phyloP scores from a whole-genome alignment of 2,329 filamentous ascomycete genomes.

The Elsinoe arachidis region DNA sequence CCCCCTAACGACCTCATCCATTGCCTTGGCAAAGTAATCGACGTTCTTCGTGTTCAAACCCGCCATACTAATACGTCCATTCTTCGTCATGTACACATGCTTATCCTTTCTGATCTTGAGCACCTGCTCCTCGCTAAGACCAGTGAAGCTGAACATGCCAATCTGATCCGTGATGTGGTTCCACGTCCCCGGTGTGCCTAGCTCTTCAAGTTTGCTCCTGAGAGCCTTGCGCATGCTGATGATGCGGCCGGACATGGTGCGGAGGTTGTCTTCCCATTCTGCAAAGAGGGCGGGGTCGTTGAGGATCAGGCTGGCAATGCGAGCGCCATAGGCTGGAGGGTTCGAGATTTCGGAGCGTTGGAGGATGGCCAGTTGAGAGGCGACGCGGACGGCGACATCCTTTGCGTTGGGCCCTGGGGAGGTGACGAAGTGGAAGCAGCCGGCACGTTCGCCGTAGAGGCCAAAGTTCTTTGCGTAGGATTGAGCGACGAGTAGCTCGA shows the following conservation, averaged over 20 bases:
- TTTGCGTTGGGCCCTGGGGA: constrained; percentile 59
- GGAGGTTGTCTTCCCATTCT: constrained; percentile 87
- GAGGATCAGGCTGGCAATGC: constrained; percentile 74
- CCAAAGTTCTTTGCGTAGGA: constrained; percentile 56
- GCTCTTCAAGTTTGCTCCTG: constrained; percentile 69
- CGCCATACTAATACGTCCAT: constrained; percentile 96
- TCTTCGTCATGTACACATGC: constrained; percentile 92
- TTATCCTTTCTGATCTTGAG: constrained; percentile 58
- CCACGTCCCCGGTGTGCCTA: constrained; percentile 84
- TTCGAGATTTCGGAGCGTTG: constrained; percentile 98
- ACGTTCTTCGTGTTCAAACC: constrained; percentile 89
- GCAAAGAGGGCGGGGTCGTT: constrained; percentile 75
- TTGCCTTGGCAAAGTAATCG: constrained; percentile 83
- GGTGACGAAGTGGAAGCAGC: constrained; percentile 90
- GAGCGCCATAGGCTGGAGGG: constrained; percentile 86
- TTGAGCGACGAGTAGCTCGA: constrained; percentile 50
- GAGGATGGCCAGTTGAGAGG: constrained; percentile 82
- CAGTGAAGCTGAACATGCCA: constrained; percentile 97
- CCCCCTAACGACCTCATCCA: constrained; percentile 72
- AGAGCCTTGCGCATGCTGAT: constrained; percentile 79
- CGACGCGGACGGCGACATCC: constrained; percentile 54
- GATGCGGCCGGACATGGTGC: constrained; percentile 92
- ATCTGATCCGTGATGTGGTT: constrained; percentile 98
- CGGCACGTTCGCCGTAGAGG: constrained; percentile 90
- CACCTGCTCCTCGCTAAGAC: constrained; percentile 66